These are phyloP conservation scores for Fallopia convolvulus DNA, from an alignment of 148 eudicot species.

Conservation along the genomic window DNA sequence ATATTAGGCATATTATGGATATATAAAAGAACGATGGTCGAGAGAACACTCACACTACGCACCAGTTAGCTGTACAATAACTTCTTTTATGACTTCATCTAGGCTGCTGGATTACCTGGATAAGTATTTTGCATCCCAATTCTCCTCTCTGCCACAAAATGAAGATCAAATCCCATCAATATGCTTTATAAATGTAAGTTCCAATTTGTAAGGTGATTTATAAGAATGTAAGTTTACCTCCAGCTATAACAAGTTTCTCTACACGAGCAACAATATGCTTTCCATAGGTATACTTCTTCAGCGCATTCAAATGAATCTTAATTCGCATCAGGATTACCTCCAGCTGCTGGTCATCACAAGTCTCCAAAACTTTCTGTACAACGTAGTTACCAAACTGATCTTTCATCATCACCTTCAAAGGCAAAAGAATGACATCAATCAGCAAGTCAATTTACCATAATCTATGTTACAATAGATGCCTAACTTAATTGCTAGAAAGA, in stretches of 20 bases:
- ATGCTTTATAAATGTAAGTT: no score
- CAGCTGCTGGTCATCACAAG: conserved; percentile 84
- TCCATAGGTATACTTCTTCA: conserved; percentile 83
- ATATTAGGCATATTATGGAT: conserved; percentile 14
- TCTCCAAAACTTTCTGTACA: conserved; percentile 80
- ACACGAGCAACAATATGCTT: conserved; percentile 95
- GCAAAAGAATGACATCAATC: neutral
- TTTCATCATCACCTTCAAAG: conserved; percentile 65
- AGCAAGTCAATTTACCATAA: neutral
- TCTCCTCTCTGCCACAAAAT: conserved; percentile 63
- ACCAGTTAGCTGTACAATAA: conserved; percentile 75
- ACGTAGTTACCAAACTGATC: conserved; percentile 73
- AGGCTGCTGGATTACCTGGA: conserved; percentile 7
- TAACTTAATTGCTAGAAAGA: neutral
- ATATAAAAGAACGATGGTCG: conserved; percentile 14
- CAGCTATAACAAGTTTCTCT: conserved; percentile 84
- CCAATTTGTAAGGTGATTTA: no score
- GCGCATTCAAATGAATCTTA: conserved; percentile 71
- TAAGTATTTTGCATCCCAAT: conserved; percentile 45
- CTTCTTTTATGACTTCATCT: conserved; percentile 25
- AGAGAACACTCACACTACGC: conserved; percentile 38
- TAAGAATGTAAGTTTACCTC: conserved; percentile 34
- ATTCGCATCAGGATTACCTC: conserved; percentile 65
- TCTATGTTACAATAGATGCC: neutral
- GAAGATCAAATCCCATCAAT: neutral